Evolutionary conservation across 768 basidiomycete species (phyloP), one percentile per base, ranked within the genome.

Genomic region (Auricularia sp.): DNA sequence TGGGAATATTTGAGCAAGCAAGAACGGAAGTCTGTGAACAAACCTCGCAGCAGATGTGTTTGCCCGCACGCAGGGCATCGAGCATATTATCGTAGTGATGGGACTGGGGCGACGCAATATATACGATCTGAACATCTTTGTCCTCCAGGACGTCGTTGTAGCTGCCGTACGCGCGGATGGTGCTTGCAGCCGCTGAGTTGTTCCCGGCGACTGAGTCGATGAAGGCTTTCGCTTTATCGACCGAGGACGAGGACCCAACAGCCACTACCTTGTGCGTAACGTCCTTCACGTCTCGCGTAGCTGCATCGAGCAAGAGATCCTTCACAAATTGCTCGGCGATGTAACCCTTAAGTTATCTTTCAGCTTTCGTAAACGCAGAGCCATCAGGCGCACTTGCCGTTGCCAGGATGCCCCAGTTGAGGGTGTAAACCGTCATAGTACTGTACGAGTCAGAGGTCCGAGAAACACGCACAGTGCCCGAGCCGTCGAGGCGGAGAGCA

Each of bases 1-100:
- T 60, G 23, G 12, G 5, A 3, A 11, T 35, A 10, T 21, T 44
- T 18, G 34, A 6, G 21, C 51, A 18, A 5, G 44, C 18, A 44
- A 44, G 43, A 44, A 44, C 18, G 43, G 18, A 44, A 18, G 10
- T 44, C 43, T 29, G 39, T 7, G 39, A 54, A 65, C 64, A 11
- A 39, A 67, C 67, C 62, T 68, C 68, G 62, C 68, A 68, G 44
- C 61, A 61, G 33, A 71, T 67, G 58, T 68, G 69, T 54, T 71
- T 71, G 0, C 69, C 66, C 1, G 67, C 68, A 35, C 43, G 39
- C 53, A 71, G 62, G 18, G 65, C 61, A 36, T 64, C 42, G 23
- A 71, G 59, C 6, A 66, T 61, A 43, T 67, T 68, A 33, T 65
- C 44, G 43, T 68, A 69, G 54, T 71, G 70, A 33, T 65, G 62